These are phyloP conservation scores for Cyphellophora europaea DNA, from an alignment of 2,329 filamentous ascomycete genomes.

Conservation along the genomic window DNA sequence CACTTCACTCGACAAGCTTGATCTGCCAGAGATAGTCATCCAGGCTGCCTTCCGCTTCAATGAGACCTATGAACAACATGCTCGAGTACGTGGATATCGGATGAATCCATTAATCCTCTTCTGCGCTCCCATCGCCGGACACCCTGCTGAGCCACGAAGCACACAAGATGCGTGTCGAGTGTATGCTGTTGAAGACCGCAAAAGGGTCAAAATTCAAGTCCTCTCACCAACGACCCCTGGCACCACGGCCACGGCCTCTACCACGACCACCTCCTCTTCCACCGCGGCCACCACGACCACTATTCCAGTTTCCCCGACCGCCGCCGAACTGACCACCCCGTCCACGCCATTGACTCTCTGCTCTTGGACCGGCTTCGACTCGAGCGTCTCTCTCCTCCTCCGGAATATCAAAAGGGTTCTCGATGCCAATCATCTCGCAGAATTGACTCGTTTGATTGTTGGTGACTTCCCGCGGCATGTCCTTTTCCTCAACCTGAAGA, in stretches of 20 bases:
- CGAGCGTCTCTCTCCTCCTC: constrained; percentile 59
- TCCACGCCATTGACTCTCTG: constrained; percentile 23
- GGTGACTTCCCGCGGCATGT: constrained; percentile 70
- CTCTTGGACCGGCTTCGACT: constrained; percentile 48
- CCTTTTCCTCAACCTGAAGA: constrained; percentile 46
- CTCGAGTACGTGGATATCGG: too few species aligned
- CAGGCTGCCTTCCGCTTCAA: too few species aligned
- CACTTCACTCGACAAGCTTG: too few species aligned
- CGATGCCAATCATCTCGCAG: constrained; percentile 67
- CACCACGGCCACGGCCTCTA: constrained; percentile 5
- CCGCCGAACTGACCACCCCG: constrained; percentile 12
- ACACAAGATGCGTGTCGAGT: too few species aligned
- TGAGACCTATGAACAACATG: too few species aligned
- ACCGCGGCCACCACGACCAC: constrained; percentile 10
- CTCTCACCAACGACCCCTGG: too few species aligned
- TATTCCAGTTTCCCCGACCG: constrained; percentile 7
- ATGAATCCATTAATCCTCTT: too few species aligned
- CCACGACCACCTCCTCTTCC: constrained; percentile 7
- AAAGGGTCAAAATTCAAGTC: too few species aligned
- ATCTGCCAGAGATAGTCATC: too few species aligned
- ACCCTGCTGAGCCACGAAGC: too few species aligned
- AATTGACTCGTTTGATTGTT: constrained; percentile 80
- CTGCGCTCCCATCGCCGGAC: too few species aligned
- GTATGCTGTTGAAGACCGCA: too few species aligned
- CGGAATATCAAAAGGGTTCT: constrained; percentile 66